These are phyloP conservation scores for Canavalia ensiformis DNA, from an alignment of 306 rosid species.

Conservation along the genomic window DNA sequence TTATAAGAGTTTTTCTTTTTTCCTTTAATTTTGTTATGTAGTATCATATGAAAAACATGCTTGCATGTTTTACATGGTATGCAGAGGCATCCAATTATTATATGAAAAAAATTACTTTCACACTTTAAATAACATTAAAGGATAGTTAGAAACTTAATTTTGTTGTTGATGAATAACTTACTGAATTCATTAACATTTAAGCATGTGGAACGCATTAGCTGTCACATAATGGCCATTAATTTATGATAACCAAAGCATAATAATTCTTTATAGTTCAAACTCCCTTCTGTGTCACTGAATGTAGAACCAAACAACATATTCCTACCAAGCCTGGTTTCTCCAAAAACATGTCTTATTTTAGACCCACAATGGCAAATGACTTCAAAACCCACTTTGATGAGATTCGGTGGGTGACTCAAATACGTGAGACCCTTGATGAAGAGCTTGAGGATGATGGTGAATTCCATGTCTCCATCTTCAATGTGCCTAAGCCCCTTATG, in stretches of 20 bases:
- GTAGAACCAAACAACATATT: conserved; percentile 33
- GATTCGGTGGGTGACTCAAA: conserved; percentile 72
- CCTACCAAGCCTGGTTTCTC: conserved; percentile 1
- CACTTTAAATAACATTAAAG: background rate
- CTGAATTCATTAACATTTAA: conserved; percentile 42
- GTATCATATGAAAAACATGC: background rate
- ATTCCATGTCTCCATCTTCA: conserved; percentile 71
- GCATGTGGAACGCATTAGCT: background rate
- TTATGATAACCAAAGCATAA: conserved; percentile 40
- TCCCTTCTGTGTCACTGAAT: conserved; percentile 35
- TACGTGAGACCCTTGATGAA: conserved; percentile 70
- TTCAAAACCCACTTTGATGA: conserved; percentile 65
- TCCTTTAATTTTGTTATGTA: background rate
- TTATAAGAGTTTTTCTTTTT: background rate
- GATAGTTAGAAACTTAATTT: conserved; percentile 19
- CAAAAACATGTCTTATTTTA: conserved; percentile 42
- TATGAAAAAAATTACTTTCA: background rate
- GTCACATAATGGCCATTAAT: conserved; percentile 29
- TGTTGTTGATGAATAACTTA: conserved; percentile 31
- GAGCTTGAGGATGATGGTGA: conserved; percentile 64
- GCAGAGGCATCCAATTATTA: background rate
- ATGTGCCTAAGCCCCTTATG: conserved; percentile 65
- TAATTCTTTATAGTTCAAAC: conserved; percentile 31
- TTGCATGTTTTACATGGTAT: background rate
- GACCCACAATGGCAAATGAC: conserved; percentile 43